Evolutionary conservation across 768 basidiomycete genomes (phyloP).

Genomic region (Kwoniella heveanensis): DNA sequence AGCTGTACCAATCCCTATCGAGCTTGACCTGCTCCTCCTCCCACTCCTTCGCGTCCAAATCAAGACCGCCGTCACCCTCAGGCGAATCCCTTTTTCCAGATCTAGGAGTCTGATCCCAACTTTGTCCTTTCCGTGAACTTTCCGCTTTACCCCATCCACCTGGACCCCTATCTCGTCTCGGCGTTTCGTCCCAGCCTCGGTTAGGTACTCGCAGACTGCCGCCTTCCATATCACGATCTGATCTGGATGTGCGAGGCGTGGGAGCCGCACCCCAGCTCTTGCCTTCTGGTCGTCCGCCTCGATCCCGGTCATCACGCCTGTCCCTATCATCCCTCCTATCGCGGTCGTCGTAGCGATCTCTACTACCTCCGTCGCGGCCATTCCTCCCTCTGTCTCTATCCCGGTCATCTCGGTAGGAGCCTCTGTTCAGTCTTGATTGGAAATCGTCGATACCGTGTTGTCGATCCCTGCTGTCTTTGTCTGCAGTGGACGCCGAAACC

Average conservation of each 20-base stretch:
- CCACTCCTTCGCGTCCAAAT: conserved; percentile 82
- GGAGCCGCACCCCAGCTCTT: conserved; percentile 54
- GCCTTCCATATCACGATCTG: conserved; percentile 41
- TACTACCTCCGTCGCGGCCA: conserved; percentile 16
- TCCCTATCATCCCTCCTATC: conserved; percentile 56
- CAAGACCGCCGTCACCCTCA: conserved; percentile 37
- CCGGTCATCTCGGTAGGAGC: conserved; percentile 57
- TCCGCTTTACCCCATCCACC: conserved; percentile 66
- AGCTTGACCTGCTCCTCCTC: conserved; percentile 91
- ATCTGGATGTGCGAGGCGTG: conserved; percentile 48
- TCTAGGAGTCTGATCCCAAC: conserved; percentile 54
- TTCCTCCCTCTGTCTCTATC: conserved; percentile 33
- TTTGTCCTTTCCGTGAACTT: conserved; percentile 50
- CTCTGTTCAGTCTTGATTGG: conserved; percentile 85
- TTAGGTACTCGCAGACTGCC: conserved; percentile 89
- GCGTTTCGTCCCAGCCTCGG: conserved; percentile 92
- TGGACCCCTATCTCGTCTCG: conserved; percentile 67
- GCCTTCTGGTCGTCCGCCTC: conserved; percentile 17
- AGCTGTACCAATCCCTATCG: conserved; percentile 95
- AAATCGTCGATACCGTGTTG: conserved; percentile 81
- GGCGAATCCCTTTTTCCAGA: conserved; percentile 28
- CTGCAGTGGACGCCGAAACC: conserved; percentile 27
- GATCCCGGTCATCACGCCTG: conserved; percentile 62
- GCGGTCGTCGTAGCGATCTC: conserved; percentile 56
- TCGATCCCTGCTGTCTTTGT: conserved; percentile 19